Evolutionary conservation across 1,139 yeast species (phyloP), one percentile per base, ranked within the genome.

Genomic region (Geotrichum phurueaensis): DNA sequence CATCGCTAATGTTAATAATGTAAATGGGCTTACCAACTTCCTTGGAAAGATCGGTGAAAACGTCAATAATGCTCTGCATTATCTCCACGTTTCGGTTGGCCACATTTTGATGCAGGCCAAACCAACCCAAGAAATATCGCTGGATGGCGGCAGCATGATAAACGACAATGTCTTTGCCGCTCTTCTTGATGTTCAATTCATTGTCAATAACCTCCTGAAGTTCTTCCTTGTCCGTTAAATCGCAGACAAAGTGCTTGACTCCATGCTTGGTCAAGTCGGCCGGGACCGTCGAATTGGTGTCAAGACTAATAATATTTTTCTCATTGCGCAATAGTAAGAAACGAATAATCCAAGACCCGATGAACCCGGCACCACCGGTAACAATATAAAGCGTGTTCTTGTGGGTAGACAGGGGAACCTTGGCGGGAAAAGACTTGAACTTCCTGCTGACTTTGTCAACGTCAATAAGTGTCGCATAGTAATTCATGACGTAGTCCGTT

Each of bases 291-390:
- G 56, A 50, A 13, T 64, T 65, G 22, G 61, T 61, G 56, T 71
- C 70, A 7, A 72, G 58, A 2, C 65, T 36, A 23, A 64, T 57
- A 27, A 68, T 65, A 20, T 63, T 59, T 7, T 54, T 54, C 20
- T 70, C 72, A n/a, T 68, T 68, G 1, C 75, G 66, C 10, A 68
- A 63, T 12, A 71, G 49, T 50, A 72, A 62, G 53, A 68, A 70
- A 18, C 75, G 67, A 33, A 66, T 69, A 18, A 72, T 63, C 75
- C 75, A 72, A 4, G 75, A 67, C 2, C 75, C 75, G 29, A 67
- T 58, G 56, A 71, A 73, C 9, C 75, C 75, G 18, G 69, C 64
- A 20, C 75, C 75, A 2, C 75, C 75, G 3, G 71, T 66, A 15
- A 72, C 64, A 15, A 72, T 57, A 60, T 71, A 71, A 23, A 62